These are phyloP conservation scores for Calonectria leucothoes DNA, from an alignment of 2,329 filamentous ascomycete genomes.

Conservation along the genomic window DNA sequence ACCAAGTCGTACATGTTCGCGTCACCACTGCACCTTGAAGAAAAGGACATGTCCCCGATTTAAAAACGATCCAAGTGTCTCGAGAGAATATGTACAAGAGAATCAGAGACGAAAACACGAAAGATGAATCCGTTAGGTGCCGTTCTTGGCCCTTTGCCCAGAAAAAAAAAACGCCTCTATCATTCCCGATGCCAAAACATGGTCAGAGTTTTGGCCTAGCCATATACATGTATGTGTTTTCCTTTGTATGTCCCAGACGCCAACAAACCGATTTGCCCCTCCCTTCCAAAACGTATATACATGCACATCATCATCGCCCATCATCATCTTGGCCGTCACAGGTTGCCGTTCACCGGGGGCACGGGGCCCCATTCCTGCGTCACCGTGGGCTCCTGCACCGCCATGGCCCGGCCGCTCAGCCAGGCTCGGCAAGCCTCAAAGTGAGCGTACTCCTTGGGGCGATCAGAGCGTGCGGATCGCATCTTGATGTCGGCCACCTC, in stretches of 20 bases:
- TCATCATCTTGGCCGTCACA: background rate
- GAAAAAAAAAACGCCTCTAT: background rate
- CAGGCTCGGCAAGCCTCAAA: slow-evolving; percentile 60
- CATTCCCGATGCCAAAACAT: background rate
- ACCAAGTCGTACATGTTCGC: background rate
- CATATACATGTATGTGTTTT: background rate
- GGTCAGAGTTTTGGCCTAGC: background rate
- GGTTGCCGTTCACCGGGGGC: background rate
- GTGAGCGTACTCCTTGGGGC: slow-evolving; percentile 52
- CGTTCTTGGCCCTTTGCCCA: background rate
- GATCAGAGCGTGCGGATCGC: slow-evolving; percentile 41
- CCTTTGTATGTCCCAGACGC: background rate
- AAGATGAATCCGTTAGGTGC: background rate
- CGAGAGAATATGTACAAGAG: background rate
- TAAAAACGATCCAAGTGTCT: background rate
- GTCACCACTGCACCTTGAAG: background rate
- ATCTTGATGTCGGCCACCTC: slow-evolving; percentile 58
- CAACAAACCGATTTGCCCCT: background rate
- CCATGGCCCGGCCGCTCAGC: slow-evolving; percentile 52
- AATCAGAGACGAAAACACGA: background rate
- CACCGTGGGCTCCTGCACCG: slow-evolving; percentile 53
- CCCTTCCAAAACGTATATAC: background rate
- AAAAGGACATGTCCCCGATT: background rate
- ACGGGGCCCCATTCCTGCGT: slow-evolving; percentile 54
- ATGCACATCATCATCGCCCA: background rate